These are phyloP conservation scores for Trichomonascaceae sp. DNA, from an alignment of 1,139 yeast genomes.

Conservation along the genomic window DNA sequence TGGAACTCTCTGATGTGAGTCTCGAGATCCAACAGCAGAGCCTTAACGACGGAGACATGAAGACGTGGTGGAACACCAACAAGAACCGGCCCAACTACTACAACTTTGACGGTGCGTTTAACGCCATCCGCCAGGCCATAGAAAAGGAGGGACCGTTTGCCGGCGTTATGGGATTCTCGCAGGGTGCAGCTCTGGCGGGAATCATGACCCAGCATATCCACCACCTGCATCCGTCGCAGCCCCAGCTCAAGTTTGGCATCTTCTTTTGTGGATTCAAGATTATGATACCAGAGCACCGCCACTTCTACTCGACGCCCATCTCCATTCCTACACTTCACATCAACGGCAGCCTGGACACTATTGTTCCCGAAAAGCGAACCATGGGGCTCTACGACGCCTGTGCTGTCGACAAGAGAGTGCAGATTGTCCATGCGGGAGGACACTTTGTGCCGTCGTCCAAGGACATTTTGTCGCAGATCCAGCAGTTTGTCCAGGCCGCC, in stretches of 20 bases:
- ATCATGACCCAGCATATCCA: constrained; percentile 19
- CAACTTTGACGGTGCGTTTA: constrained; percentile 33
- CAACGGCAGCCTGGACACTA: constrained; percentile 77
- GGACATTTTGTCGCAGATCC: constrained; percentile 42
- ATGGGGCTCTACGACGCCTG: constrained; percentile 44
- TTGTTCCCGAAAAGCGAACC: constrained; percentile 65
- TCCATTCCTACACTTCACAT: constrained; percentile 59
- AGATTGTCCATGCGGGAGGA: constrained; percentile 69
- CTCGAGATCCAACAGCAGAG: constrained; percentile 16
- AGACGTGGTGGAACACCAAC: constrained; percentile 35
- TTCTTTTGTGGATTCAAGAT: constrained; percentile 68
- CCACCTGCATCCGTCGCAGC: constrained; percentile 24
- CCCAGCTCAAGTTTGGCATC: constrained; percentile 53
- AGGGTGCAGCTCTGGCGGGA: constrained; percentile 79
- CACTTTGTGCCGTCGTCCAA: constrained; percentile 75
- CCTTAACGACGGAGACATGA: constrained; percentile 26
- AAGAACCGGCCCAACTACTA: constrained; percentile 28
- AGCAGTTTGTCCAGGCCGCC: constrained; percentile 17
- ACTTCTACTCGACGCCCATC: constrained; percentile 34
- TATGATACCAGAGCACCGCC: constrained; percentile 39
- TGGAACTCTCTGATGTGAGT: constrained; percentile 60
- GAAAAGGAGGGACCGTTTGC: constrained; percentile 70
- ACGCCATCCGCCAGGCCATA: constrained; percentile 42
- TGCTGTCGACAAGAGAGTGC: constrained; percentile 31
- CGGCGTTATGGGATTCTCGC: constrained; percentile 84